Percentiles rank a stretch among this genome's conserved stretches.
Conservation (phyloP, 2,329 filamentous ascomycete genomes). For the Fusarium cicatricum region DNA sequence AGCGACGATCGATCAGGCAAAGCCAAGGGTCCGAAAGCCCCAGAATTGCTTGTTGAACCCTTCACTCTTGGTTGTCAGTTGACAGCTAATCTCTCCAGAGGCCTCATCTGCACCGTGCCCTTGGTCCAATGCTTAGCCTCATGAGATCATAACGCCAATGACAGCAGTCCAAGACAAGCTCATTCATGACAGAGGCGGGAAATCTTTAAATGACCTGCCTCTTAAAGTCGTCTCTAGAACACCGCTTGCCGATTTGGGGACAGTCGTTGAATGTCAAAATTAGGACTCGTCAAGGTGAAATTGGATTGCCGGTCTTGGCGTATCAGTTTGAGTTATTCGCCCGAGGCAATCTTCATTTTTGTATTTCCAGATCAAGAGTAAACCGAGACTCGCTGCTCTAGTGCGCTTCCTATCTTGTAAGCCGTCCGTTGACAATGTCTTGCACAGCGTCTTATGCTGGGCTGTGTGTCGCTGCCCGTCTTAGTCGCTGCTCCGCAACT, state of each 20-base stretch:
- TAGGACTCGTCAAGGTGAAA: slow-evolving; percentile 2
- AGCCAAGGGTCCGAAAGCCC: too few species aligned
- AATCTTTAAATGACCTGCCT: neutral
- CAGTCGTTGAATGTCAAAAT: neutral
- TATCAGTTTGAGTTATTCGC: neutral
- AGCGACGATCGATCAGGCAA: too few species aligned
- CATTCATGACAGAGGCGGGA: slow-evolving; percentile 19
- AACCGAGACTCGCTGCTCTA: neutral
- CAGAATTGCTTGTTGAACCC: too few species aligned
- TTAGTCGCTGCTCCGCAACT: neutral
- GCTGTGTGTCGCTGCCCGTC: neutral
- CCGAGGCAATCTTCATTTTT: slow-evolving; percentile 9
- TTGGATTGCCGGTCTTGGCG: neutral
- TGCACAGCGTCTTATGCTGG: neutral
- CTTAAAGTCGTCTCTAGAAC: slow-evolving; percentile 2
- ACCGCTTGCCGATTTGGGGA: slow-evolving; percentile 5
- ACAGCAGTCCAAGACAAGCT: neutral
- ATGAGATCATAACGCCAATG: neutral
- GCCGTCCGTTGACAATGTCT: neutral
- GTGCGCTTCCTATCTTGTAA: neutral
- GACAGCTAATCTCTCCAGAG: neutral
- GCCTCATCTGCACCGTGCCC: neutral
- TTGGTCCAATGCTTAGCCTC: neutral
- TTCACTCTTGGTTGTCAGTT: neutral
- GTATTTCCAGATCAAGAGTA: neutral